Base-by-base conservation (phyloP, 2,329 filamentous ascomycete species). In the Pseudogymnoascus destructans region DNA sequence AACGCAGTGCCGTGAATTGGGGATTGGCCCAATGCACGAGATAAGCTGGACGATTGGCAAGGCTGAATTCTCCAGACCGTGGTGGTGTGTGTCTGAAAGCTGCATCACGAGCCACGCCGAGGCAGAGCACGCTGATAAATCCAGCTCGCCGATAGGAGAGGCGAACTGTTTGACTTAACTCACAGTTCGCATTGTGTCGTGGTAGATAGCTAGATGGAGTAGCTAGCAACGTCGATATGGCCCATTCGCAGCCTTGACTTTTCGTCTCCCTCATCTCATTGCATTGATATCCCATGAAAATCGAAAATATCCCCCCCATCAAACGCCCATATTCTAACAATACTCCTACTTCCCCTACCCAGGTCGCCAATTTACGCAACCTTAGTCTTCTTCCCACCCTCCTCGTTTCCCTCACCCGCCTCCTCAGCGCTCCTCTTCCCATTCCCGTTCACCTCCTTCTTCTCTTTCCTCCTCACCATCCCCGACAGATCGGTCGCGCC, bases 401-500 rank as follows among this genome's bases (percentile, higher is more conserved):
- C 66, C 30, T 63, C 62, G 21, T 69, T 68, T 64, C 66, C 68
- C 68, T 73, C 67, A 62, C 58, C 62, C 15, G 63, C 61, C 32
- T 72, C 72, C 59, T 74, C 72, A 59, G 75, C 84, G 70, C 84
- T 82, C 68, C 82, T 71, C 66, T 81, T 79, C 58, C 71, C 71
- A 58, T 73, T 76, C 3, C 66, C 61, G 46, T 67, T 61, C 6
- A 62, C 64, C 19, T 69, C 62, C 59, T 71, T 69, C 8, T 69
- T 68, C 66, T 75, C 74, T 70, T 81, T 82, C 73, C 85, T 91
- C 67, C 76, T 73, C 67, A 92, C 84, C 49, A 92, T 74, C n/a
- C 83, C 79, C 0, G 79, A 81, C 11, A 95, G 73, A 67, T 93
- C 87, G 13, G 79, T 89, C 5, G 88, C 88, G 6, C 75, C 78